Base-by-base conservation (phyloP, 1,284 basidiomycete species). In the Flammula alnicola region DNA sequence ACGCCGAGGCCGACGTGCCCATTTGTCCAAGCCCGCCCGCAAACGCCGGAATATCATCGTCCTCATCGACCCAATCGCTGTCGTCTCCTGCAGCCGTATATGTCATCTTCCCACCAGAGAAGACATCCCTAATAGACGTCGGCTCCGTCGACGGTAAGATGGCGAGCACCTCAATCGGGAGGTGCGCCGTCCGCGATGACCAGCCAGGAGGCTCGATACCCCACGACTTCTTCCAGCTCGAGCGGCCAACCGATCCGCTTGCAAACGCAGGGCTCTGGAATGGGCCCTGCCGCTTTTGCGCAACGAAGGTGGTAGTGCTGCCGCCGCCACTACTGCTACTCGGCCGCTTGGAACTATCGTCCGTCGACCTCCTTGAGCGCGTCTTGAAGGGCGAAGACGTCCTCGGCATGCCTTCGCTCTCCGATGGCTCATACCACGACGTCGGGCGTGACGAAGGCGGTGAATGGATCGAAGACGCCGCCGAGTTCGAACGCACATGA, bases 191-290 rank as follows among this genome's bases (percentile, higher is more conserved):
- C 9, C 88, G 82, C 33, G 77, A 83, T 59, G 86, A 84, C 89
- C 89, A 92, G 5, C 89, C 88, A 5, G 89, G 89, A 3, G 89
- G 89, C 62, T 92, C 90, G 23, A 84, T 70, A 1, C 89, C 89
- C 90, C 90, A 92, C 6, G 85, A 82, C 66, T 90, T 91, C 75
- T 89, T 91, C 89, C 89, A 92, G 62, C 87, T 88, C 14, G 85
- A 83, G n/a, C 87, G 78, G 19, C 84, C 80, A 29, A 83, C 59
- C 3, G 78, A 71, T 5, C 72, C 67, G n/a, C n/a, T n/a, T n/a
- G n/a, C n/a, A 32, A 62, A 56, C 14, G 69, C 68, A 6, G 84
- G 83, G 54, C 79, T 84, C 57, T 72, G 69, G 62, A 90, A 90
- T 1, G 86, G 80, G 1, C 80, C 84, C 49, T 79, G 73, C 31